phyloP scores from a whole-genome alignment of 2,329 filamentous ascomycete genomes.

The Chaetomiaceae sp. region DNA sequence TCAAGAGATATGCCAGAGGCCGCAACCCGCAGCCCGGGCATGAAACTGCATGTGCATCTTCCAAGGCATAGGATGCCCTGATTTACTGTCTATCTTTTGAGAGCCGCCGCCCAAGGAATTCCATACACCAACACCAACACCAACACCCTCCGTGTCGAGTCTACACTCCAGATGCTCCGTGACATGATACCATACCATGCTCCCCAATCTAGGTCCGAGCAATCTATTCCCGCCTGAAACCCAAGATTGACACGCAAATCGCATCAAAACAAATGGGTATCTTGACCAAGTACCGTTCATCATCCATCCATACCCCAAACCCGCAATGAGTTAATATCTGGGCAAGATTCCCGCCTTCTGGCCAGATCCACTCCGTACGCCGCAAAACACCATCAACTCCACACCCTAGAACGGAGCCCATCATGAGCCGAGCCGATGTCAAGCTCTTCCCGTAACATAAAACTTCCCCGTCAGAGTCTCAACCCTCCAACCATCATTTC shows the following conservation, averaged over 20 bases:
- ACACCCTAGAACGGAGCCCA: neutral
- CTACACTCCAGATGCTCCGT: neutral
- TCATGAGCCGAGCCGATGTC: neutral
- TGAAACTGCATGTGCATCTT: neutral
- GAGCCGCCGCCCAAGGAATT: neutral
- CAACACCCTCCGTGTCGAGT: neutral
- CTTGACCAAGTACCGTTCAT: neutral
- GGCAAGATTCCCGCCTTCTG: too few relatives aligned
- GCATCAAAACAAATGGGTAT: neutral
- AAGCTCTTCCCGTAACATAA: constrained; percentile 56
- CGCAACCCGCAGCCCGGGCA: too few relatives aligned
- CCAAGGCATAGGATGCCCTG: neutral
- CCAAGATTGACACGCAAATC: neutral
- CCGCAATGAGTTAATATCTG: too few relatives aligned
- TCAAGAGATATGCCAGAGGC: too few relatives aligned
- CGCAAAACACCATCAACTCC: neutral
- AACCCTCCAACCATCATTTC: constrained; percentile 78
- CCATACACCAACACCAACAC: neutral
- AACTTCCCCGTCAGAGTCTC: constrained; percentile 68
- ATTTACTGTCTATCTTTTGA: neutral
- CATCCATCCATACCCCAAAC: neutral
- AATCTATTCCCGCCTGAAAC: neutral
- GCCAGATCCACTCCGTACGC: neutral
- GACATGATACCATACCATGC: neutral
- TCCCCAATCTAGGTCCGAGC: neutral